Percentiles rank a stretch among this genome's conserved stretches.
These are phyloP conservation scores for Trametes cingulata DNA, from an alignment of 768 basidiomycete genomes.

Conservation along the genomic window DNA sequence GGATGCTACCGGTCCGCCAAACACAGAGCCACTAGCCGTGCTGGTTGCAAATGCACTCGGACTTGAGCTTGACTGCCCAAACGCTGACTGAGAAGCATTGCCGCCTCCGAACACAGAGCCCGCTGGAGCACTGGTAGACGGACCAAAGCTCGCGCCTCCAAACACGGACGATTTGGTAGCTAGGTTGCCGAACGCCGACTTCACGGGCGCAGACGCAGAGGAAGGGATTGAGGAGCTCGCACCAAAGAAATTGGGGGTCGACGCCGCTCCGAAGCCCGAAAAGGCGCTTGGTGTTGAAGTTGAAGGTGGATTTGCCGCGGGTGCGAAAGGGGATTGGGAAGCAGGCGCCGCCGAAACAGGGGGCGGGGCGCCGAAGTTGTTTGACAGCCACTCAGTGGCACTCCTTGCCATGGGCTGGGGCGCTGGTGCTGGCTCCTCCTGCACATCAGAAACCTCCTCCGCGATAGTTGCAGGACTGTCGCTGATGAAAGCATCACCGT, in stretches of 20 bases:
- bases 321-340: constrained; percentile 17
- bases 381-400: constrained; percentile 37
- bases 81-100: constrained; percentile 5
- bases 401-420: constrained; percentile 18
- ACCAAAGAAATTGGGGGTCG: constrained; percentile 38
- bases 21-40: not conserved
- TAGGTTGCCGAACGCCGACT: constrained; percentile 20
- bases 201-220: constrained; percentile 23
- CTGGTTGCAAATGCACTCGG: not conserved
- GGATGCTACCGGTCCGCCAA: not conserved
- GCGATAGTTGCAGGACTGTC: constrained; percentile 18
- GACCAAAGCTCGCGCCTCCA: constrained; percentile 13
- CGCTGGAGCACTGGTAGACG: constrained; percentile 3
- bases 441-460: constrained; percentile 33
- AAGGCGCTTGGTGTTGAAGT: constrained; percentile 4
- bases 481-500: constrained; percentile 28
- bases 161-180: constrained; percentile 4
- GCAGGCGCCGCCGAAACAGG: constrained; percentile 19
- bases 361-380: constrained; percentile 33
- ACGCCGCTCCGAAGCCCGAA: constrained; percentile 22
- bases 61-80: not conserved
- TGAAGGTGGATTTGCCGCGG: not conserved
- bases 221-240: constrained; percentile 23
- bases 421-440: constrained; percentile 18
- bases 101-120: constrained; percentile 3